Conservation (phyloP, 129 eudicot species). For the Lonicera japonica region DNA sequence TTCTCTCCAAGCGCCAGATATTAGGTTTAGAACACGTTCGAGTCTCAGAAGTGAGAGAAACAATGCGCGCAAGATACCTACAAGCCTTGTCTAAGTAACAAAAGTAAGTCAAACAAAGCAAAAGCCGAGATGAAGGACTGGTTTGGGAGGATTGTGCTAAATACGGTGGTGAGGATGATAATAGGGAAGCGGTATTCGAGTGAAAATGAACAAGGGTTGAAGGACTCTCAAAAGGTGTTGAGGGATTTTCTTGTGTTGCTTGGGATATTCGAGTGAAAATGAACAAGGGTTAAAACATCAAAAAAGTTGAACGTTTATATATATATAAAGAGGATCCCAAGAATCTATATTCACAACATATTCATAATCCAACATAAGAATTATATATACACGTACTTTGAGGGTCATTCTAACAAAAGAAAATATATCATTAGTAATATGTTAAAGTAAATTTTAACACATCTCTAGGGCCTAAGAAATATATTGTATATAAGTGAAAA, state of each 20-base stretch:
- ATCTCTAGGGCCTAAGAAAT: no score
- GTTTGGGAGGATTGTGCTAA: conserved; percentile 1
- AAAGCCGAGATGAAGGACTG: conserved; percentile 13
- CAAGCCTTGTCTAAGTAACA: not conserved
- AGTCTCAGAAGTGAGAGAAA: conserved; percentile 14
- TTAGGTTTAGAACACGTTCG: conserved; percentile 18
- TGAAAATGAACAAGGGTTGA: conserved; percentile 1
- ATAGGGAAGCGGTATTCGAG: conserved; percentile 20
- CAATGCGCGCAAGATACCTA: conserved; percentile 10
- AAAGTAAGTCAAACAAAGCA: not conserved
- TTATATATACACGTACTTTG: no score
- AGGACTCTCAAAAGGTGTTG: conserved; percentile 13
- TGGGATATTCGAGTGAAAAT: conserved; percentile 17
- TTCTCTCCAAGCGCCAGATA: conserved; percentile 26
- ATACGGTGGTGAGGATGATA: conserved; percentile 13
- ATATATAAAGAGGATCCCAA: no score
- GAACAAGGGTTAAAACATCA: no score
- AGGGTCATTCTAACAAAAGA: no score
- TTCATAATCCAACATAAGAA: no score
- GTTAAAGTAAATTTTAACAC: no score
- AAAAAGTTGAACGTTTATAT: no score
- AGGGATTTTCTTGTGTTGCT: conserved; percentile 16
- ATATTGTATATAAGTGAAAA: no score
- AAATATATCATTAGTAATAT: no score
- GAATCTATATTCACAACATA: no score